These are phyloP conservation scores for Lotmaria passim DNA, from an alignment of 208 protist genomes.

Conservation along the genomic window DNA sequence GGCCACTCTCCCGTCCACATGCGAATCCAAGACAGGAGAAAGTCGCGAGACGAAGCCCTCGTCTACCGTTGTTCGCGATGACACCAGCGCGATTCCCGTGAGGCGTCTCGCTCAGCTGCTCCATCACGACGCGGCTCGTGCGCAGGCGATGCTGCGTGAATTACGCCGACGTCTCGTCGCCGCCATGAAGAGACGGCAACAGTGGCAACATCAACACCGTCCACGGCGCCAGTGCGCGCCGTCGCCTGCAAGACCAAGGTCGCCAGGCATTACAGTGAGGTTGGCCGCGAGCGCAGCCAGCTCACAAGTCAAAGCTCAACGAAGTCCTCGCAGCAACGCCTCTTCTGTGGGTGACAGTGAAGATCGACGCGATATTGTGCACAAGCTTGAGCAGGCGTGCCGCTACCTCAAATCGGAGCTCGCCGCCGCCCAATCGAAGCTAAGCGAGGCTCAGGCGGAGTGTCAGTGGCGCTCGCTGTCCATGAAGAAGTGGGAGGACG, in stretches of 20 bases:
- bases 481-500: slow-evolving; percentile 36
- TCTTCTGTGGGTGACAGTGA: background rate
- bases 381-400: slow-evolving; percentile 48
- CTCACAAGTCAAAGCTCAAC: background rate
- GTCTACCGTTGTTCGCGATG: background rate
- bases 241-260: background rate
- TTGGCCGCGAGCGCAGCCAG: background rate
- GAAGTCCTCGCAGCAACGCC: background rate
- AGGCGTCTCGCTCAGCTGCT: slow-evolving; percentile 14
- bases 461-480: slow-evolving; percentile 38
- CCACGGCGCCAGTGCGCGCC: background rate
- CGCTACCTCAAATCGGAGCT: slow-evolving; percentile 47
- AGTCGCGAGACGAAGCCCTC: background rate
- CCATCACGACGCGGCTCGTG: slow-evolving; percentile 1
- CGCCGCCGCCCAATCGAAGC: background rate
- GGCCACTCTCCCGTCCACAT: background rate
- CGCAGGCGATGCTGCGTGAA: background rate
- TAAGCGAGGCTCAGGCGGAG: slow-evolving; percentile 37
- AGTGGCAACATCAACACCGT: no score
- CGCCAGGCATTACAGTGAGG: background rate
- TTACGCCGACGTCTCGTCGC: background rate
- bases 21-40: background rate
- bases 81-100: background rate
- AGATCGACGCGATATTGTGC: slow-evolving; percentile 6
- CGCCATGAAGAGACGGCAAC: background rate